Evolutionary conservation across 192 early-diverging fungal genomes (phyloP), one percentile per base, ranked within the genome.

Genomic region (Globomyces pollinis-pini): DNA sequence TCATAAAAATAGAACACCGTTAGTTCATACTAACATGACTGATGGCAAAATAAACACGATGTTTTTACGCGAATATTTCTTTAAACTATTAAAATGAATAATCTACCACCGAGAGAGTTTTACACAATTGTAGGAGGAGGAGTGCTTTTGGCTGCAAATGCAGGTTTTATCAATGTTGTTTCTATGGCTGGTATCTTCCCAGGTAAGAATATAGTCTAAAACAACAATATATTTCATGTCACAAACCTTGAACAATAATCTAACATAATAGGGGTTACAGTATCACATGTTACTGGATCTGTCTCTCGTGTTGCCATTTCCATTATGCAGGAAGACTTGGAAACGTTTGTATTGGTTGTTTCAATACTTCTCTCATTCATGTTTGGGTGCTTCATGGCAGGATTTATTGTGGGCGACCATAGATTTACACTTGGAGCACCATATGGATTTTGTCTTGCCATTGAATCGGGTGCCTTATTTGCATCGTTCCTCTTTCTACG

Each of bases 91-190:
- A 41, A 31, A 59, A 77, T 79, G 74, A 74, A 79, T 63, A 72
- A 69, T 58, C 72, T 82, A 51, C 71, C 76, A 4, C 52, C 62
- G 2, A 57, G 62, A 39, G 80, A 82, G 52, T 79, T 82, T 53
- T 62, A 77, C 66, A 55, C 74, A 18, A 76, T 82, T 24, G 74
- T 82, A 24, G 62, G 64, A 16, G 80, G 76, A 18, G 68, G 77
- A 21, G 68, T 63, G 15, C 50, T 75, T 33, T 70, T 82, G 32
- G 70, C 76, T 31, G 47, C 60, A 38, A 79, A 76, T 54, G 80
- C 80, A 33, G 80, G 80, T 12, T 82, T 67, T 67, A 82, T 82
- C 66, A 82, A 82, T 67, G 80, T 78, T 28, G 76, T 81, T 11
- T 73, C 79, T 5, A 66, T 81, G 38, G 74, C 73, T 16, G 75